phyloP scores from a whole-genome alignment of 2,329 filamentous ascomycete species.

The Teratosphaeria epicoccoides region DNA sequence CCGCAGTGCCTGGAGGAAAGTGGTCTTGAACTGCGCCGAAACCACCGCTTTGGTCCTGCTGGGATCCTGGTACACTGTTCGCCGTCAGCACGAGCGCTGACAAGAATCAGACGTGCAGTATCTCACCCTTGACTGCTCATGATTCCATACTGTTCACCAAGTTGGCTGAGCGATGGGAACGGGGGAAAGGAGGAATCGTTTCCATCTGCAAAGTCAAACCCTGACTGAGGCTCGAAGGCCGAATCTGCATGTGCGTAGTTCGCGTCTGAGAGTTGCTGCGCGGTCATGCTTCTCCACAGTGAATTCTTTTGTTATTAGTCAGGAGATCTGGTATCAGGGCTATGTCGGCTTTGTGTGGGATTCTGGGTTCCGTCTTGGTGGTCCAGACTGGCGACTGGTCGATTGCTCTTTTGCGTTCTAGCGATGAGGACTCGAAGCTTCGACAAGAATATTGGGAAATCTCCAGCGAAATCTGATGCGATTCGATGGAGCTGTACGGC shows the following conservation, averaged over 20 bases:
- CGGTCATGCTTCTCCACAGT: neutral
- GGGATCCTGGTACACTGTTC: neutral
- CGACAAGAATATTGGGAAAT: no score
- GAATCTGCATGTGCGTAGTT: conserved; percentile 8
- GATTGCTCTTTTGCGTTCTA: neutral
- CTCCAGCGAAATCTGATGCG: neutral
- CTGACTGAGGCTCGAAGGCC: conserved; percentile 17
- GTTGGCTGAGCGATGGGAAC: neutral
- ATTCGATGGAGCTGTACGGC: neutral
- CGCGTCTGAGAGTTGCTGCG: neutral
- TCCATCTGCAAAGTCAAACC: conserved; percentile 16
- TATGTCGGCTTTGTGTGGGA: neutral
- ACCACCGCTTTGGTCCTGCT: neutral
- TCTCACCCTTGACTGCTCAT: neutral
- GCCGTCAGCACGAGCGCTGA: neutral
- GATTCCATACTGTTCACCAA: neutral
- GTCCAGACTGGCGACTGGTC: neutral
- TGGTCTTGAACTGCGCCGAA: neutral
- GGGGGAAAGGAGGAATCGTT: conserved; percentile 5
- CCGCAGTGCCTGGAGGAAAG: neutral
- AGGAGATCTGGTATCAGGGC: neutral
- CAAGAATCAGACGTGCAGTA: neutral
- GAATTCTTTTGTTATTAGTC: neutral
- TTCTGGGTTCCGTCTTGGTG: neutral
- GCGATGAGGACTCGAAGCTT: no score